Base-by-base conservation (phyloP, 2,329 filamentous ascomycete species). In the Thielaviopsis ethacetica region DNA sequence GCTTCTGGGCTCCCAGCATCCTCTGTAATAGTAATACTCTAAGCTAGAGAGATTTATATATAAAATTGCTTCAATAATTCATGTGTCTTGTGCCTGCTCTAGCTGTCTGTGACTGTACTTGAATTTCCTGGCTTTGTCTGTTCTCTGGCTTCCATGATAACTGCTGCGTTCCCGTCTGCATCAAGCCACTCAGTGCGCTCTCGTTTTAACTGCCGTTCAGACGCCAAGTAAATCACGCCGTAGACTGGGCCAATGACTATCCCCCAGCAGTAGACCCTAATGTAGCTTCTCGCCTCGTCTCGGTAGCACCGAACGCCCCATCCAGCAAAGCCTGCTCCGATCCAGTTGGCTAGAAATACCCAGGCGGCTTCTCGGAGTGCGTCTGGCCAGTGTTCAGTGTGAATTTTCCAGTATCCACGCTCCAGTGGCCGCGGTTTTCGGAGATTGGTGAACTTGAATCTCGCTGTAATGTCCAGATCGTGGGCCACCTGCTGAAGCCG, bases 231-330 rank as follows among this genome's bases (percentile, higher is more conserved):
- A 0, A 95, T 69, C 47, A 91, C 68, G 3, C 93, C 70, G 68
- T 89, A 95, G 38, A 88, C 76, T 65, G 94, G 84, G 58, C 81
- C 77, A 0, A 81, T 80, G 0, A 88, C 72, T 62, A 84, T 79
- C 0, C 86, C 90, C 84, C 87, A 95, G 66, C 87, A 88, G 67
- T 86, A 93, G 1, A 91, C 68, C 38, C 82, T 78, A 1, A 94
- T 68, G 52, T 56, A 59, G 59, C 74, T 71, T 7, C 63, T 66
- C 64, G 72, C 76, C 3, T 64, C 68, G 24, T 75, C 72, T 26
- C 80, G 71, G 15, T 67, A 69, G 63, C 80, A 82, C 72, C 79
- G 82, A 1, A 85, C 75, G 2, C 83, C 82, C 85, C 85, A 89
- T 2, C 85, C 85, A 0, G 79, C 77, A 22, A 74, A 71, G 0